Base-by-base conservation (phyloP, 345 rosid species). In the Kernera saxatilis region DNA sequence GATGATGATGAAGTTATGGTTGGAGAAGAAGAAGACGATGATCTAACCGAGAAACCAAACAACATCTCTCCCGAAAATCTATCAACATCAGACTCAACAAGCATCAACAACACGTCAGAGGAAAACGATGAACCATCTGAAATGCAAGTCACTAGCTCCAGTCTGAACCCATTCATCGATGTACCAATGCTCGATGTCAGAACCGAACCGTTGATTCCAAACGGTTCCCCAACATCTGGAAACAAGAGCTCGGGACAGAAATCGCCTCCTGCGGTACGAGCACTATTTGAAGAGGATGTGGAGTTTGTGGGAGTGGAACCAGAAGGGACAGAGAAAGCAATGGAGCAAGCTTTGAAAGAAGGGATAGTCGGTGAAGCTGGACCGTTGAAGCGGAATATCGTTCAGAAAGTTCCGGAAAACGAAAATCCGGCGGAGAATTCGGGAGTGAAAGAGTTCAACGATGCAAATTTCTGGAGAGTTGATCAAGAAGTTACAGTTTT, bases 341-440 rank as follows among this genome's bases (percentile, higher is more conserved):
- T 89, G 98, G 96, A 91, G 7, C 96, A 87, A 61, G 97, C 97
- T 56, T 84, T 88, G 19, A 91, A 89, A 78, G 92, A 94, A 75
- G 98, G 96, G 37, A 94, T 91, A 39, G 98, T 91, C 15, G 97
- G 96, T 37, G 99, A 91, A 77, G 98, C 98, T 4, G 98, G 92
- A 52, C 95, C 95, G 3, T 52, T 94, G 70, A 94, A 87, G 79
- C 82, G 90, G 75, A 85, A 69, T 65, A 69, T 82, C 9, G 26
- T 66, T 26, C 88, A 86, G 3, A 85, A 86, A 76, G 64, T 65
- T 46, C 52, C 82, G 0, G 90, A 83, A 68, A 86, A 81, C 73
- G 93, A 85, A 61, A 85, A 72, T 19, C 39, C 84, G 0, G 93
- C 81, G 3, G 89, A 83, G 32, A 71, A 74, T 13, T 87, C 81